These are phyloP conservation scores for Kwoniella sp. DNA, from an alignment of 768 basidiomycete genomes.

Conservation along the genomic window DNA sequence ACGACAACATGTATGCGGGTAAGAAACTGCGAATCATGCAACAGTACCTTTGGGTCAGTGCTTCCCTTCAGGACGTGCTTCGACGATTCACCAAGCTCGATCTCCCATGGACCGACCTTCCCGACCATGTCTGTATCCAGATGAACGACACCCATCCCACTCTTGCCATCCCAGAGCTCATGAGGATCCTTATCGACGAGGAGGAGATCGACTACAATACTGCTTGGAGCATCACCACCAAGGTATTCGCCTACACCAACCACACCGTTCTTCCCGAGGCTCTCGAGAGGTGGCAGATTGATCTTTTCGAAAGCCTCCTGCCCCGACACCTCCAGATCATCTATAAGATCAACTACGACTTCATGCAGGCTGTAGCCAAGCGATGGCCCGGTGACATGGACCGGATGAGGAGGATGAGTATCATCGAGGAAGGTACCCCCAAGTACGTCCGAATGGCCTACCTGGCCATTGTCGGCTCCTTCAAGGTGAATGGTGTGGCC, in stretches of 20 bases:
- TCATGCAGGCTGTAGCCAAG: constrained; percentile 69
- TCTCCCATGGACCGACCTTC: constrained; percentile 71
- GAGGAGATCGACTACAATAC: constrained; percentile 76
- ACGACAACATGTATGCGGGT: constrained; percentile 65
- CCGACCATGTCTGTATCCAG: constrained; percentile 84
- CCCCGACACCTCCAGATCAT: constrained; percentile 57
- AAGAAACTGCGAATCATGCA: constrained; percentile 73
- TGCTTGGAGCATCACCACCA: constrained; percentile 84
- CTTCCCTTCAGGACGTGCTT: constrained; percentile 79
- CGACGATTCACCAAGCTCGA: constrained; percentile 79
- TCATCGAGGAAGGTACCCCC: constrained; percentile 87
- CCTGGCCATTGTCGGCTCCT: constrained; percentile 73
- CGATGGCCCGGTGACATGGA: constrained; percentile 82
- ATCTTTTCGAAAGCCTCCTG: constrained; percentile 75
- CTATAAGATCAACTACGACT: constrained; percentile 43
- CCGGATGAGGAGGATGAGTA: constrained; percentile 73
- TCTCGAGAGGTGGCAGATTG: constrained; percentile 77
- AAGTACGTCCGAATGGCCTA: constrained; percentile 66
- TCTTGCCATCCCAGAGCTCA: constrained; percentile 87
- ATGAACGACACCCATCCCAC: constrained; percentile 82
- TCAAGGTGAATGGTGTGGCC: constrained; percentile 76
- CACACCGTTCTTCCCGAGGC: constrained; percentile 67
- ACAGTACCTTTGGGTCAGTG: constrained; percentile 79
- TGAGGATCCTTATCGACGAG: constrained; percentile 81
- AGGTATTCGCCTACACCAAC: constrained; percentile 93